Percentiles rank a stretch among this genome's conserved stretches.
These are phyloP conservation scores for Corylus heterophylla DNA, from an alignment of 306 rosid species.

Conservation along the genomic window DNA sequence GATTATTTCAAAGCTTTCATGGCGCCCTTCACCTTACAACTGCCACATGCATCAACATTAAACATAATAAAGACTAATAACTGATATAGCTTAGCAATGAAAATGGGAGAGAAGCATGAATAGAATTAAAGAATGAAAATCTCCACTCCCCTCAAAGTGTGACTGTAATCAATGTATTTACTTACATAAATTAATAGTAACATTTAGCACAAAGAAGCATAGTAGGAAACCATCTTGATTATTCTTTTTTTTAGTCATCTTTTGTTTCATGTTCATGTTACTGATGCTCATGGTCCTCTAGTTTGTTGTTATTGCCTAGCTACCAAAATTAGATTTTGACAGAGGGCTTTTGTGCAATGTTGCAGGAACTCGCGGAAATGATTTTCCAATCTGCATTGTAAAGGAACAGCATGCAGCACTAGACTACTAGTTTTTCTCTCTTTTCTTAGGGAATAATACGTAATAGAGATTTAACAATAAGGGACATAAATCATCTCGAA, in stretches of 20 bases:
- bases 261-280: background rate
- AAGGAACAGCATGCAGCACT: slow-evolving; percentile 22
- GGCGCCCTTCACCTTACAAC: background rate
- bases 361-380: slow-evolving; percentile 98
- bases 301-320: too few relatives aligned
- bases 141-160: background rate
- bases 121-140: background rate
- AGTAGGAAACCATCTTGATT: background rate
- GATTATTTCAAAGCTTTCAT: background rate
- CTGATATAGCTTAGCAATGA: background rate
- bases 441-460: slow-evolving; percentile 17
- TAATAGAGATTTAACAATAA: slow-evolving; percentile 8
- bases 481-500: background rate
- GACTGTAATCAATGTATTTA: background rate
- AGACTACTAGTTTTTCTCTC: background rate
- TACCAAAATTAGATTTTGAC: slow-evolving; percentile 10
- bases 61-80: background rate
- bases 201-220: background rate
- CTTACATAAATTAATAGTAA: background rate
- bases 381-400: slow-evolving; percentile 75
- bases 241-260: background rate
- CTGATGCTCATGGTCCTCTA: background rate
- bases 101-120: background rate
- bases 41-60: background rate
- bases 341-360: slow-evolving; percentile 10